Base-by-base conservation (phyloP, 2,329 filamentous ascomycete species). In the Fonsecaea pedrosoi region DNA sequence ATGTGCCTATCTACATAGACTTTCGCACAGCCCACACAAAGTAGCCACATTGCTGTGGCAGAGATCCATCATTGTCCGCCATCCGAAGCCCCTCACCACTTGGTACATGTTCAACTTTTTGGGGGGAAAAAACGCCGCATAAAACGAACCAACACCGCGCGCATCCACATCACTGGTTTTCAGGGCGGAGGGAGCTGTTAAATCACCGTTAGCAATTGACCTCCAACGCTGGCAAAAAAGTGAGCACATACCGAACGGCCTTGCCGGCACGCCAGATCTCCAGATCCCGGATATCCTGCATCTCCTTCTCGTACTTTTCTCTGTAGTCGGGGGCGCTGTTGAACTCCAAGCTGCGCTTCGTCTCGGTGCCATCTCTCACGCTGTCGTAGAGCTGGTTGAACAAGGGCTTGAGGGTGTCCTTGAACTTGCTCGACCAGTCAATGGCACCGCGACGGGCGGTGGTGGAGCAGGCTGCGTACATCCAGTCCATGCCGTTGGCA, bases 181-280 rank as follows among this genome's bases (percentile, higher is more conserved):
- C 91, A 74, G 91, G 92, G 78, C 92, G 91, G 79, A 95, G 90
- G 78, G 88, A 85, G 75, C 88, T 89, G 72, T 71, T 56, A 64
- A 64, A 58, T 64, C 62, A 74, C 67, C 69, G 68, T 64, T 55
- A 72, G 77, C 54, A 50, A 50, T 71, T 74, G 70, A 59, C n/a
- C 57, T 50, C 40, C 40, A 42, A n/a, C 58, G 9, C 42, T 25
- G 6, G 30, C 53, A 37, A 40, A 37, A 60, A 40, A 38, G 45
- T 4, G 8, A 12, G 45, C 21, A 82, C 86, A 77, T 84, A 90
- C 86, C 94, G 91, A 77, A 99, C 95, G 76, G 95, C 92, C 90
- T 97, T 98, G 82, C 95, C 95, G 73, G 95, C 95, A 78, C 92
- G 89, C 95, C 95, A 99, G 89, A 99, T 99, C 89, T 99, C 95